These are phyloP conservation scores for Trametes cingulata DNA, from an alignment of 768 basidiomycete species.

Conservation along the genomic window DNA sequence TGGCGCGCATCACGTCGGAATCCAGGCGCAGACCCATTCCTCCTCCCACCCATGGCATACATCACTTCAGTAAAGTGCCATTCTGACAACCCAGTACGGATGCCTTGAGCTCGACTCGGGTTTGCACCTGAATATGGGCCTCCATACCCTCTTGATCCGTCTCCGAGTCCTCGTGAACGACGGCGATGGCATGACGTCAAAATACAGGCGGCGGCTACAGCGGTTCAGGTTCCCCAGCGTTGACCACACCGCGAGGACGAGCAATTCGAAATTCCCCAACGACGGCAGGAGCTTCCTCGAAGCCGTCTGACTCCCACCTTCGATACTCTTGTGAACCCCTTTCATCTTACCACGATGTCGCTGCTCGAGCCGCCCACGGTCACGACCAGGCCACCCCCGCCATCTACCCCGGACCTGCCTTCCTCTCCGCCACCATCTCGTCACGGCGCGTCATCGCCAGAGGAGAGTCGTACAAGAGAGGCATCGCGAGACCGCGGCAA, in stretches of 20 bases:
- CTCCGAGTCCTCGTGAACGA: neutral
- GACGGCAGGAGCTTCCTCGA: neutral
- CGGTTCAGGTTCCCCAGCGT: neutral
- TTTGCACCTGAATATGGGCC: too few relatives aligned
- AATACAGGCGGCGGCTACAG: neutral
- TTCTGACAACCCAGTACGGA: too few relatives aligned
- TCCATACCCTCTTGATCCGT: too few relatives aligned
- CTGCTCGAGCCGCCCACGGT: constrained; percentile 9
- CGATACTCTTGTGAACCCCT: neutral
- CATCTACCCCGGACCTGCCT: constrained; percentile 6
- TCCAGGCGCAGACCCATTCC: too few relatives aligned
- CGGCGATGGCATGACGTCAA: constrained; percentile 7
- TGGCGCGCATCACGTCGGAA: too few relatives aligned
- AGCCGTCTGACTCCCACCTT: neutral
- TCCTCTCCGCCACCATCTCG: constrained; percentile 9
- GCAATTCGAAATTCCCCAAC: constrained; percentile 5
- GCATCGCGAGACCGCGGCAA: neutral
- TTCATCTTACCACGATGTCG: constrained; percentile 8
- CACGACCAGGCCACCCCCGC: neutral
- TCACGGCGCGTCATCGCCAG: neutral
- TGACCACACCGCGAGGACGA: neutral
- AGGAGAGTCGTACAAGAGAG: neutral
- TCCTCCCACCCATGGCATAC: too few relatives aligned
- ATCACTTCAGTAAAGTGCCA: too few relatives aligned
- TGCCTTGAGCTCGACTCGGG: too few relatives aligned